Base-by-base conservation (phyloP, 306 rosid genomes). In the Coriaria nepalensis region DNA sequence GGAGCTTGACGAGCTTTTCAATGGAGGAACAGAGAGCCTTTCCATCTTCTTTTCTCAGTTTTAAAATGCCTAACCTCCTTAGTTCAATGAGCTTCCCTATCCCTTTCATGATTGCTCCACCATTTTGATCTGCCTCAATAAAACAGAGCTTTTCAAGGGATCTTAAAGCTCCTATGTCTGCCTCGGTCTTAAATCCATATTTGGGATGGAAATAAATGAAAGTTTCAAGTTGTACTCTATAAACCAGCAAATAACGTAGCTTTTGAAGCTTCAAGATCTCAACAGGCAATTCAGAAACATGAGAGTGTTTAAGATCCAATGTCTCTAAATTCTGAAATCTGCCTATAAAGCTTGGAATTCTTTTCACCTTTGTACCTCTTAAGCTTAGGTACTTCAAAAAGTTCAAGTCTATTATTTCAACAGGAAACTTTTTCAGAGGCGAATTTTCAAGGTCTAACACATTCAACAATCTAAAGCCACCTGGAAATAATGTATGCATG, bases 121-220 rank as follows among this genome's bases (percentile, higher is more conserved):
- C 11, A n/a, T 60, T 57, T 33, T 61, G 72, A 57, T 64, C 52
- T 38, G 61, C 78, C 62, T 76, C 82, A 6, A 71, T 53, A 47
- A 68, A 71, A 55, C 82, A 60, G 45, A 76, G 78, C 66, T 71
- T 76, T 40, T 76, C 78, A 10, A 76, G 61, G 50, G 75, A 71
- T 33, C 56, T 45, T 15, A 76, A 47, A 7, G 43, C 51, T 29
- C 78, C 78, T 60, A 76, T 71, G 13, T 35, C 68, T 9, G 3
- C 43, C 41, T 56, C 64, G 20, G 44, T 33, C 53, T 57, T 68
- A 41, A 60, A 64, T 9, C 78, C 82, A 49, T 32, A 9, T 54
- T 68, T 71, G 13, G 72, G 50, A 49, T 53, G 43, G 47, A 75
- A 59, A 35, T 67, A 37, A 49, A 65, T 61, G 49, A 56, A 68